Conservation (phyloP, 2,329 filamentous ascomycete species). For the Colletotrichum chlorophyti region DNA sequence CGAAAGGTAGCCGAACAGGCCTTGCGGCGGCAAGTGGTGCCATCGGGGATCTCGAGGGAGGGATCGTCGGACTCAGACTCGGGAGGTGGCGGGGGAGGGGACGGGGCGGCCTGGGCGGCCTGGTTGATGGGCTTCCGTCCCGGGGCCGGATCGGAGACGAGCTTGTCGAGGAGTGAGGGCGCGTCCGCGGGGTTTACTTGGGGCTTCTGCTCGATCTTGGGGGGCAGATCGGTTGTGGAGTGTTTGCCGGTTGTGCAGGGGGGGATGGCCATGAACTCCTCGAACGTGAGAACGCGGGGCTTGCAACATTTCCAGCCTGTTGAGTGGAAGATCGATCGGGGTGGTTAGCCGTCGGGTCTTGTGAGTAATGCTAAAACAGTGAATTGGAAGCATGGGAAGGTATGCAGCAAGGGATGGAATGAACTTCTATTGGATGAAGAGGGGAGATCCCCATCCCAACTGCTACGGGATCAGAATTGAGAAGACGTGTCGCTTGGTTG, state of each 20-base stretch:
- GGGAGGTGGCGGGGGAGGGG: conserved; percentile 66
- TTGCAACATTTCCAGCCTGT: conserved; percentile 99
- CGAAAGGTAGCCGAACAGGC: conserved; percentile 75
- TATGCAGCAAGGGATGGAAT: conserved; percentile 9
- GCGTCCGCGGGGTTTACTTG: conserved; percentile 42
- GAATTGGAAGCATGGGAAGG: background rate
- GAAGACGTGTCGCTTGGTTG: conserved; percentile 18
- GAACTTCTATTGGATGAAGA: background rate
- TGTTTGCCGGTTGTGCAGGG: conserved; percentile 95
- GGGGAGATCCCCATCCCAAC: background rate
- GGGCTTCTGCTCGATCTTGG: conserved; percentile 64
- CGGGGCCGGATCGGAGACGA: conserved; percentile 49
- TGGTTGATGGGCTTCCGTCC: conserved; percentile 46
- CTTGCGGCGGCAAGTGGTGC: conserved; percentile 78
- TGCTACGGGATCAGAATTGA: conserved; percentile 15
- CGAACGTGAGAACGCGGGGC: conserved; percentile 93
- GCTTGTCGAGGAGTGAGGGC: conserved; percentile 48
- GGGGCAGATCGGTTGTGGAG: conserved; percentile 80
- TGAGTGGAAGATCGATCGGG: background rate
- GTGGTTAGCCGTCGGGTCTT: conserved; percentile 27
- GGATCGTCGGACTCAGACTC: conserved; percentile 91
- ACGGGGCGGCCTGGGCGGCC: conserved; percentile 50
- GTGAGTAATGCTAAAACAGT: background rate
- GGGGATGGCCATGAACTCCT: conserved; percentile 92
- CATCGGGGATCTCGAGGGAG: conserved; percentile 73